phyloP scores from a whole-genome alignment of 345 rosid species.

The Punica granatum region DNA sequence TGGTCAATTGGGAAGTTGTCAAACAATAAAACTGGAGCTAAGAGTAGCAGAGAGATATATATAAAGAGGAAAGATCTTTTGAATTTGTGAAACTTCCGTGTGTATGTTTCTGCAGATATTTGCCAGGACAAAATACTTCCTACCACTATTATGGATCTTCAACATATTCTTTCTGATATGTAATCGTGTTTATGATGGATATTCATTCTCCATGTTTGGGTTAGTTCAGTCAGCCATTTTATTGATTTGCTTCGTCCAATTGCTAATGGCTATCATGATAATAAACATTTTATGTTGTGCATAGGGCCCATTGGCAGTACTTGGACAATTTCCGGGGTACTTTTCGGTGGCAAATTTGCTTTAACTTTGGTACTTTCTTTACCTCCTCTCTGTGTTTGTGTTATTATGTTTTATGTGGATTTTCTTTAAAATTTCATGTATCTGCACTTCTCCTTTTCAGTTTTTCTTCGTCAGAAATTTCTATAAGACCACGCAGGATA shows the following conservation, averaged over 20 bases:
- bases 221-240: slow-evolving; percentile 30
- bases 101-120: slow-evolving; percentile 46
- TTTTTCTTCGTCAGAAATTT: background rate
- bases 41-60: background rate
- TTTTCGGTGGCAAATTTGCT: slow-evolving; percentile 97
- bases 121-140: slow-evolving; percentile 50
- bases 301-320: slow-evolving; percentile 59
- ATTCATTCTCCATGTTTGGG: slow-evolving; percentile 78
- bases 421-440: background rate
- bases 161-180: slow-evolving; percentile 66
- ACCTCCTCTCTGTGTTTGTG: background rate
- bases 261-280: background rate
- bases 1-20: background rate
- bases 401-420: background rate
- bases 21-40: background rate
- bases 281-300: background rate
- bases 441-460: background rate
- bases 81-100: background rate
- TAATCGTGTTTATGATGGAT: slow-evolving; percentile 85
- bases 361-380: slow-evolving; percentile 67
- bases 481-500: background rate
- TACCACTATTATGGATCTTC: slow-evolving; percentile 55
- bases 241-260: slow-evolving; percentile 5
- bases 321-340: slow-evolving; percentile 78
- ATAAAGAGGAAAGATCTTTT: background rate